Evolutionary conservation across 768 basidiomycete species (phyloP), one percentile per base, ranked within the genome.

Genomic region (Boletus tomentosulus): DNA sequence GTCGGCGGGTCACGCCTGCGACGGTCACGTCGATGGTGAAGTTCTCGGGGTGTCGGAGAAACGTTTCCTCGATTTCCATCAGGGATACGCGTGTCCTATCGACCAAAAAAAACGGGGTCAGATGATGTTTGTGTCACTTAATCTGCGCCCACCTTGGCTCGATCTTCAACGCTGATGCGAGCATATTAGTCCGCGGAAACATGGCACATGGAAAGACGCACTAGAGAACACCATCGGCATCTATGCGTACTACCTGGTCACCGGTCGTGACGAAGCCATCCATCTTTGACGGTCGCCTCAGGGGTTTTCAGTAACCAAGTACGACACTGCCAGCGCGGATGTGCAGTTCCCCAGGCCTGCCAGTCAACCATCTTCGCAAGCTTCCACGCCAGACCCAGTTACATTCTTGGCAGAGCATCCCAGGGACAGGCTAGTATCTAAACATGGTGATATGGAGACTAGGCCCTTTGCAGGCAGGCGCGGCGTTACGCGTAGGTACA

Each of bases 81-180:
- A 89, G 90, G 0, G 90, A 89, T 0, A 92, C 90, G 74, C 0
- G 83, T 89, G 62, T 92, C 90, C 84, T 89, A 25, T 22, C 19
- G 10, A n/a, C 19, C 19, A 19, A 31, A 6, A 8, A 31, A 31
- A 31, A 2, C 2, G 9, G 10, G n/a, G n/a, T 41, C 28, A 50
- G 48, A 41, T 15, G 3, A n/a, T 22, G 28, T 22, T 2, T 28
- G 9, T 4, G 41, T 12, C 16, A 16, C 6, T 16, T 1, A 19
- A 3, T 15, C 19, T 19, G 5, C 5, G 19, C 54, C 56, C 48
- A 86, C 87, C 78, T 92, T 91, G 16, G 77, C 75, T 50, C 90
- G 78, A 66, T 91, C 89, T 12, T 83, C 83, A 60, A 83, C 90
- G 67, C 86, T 88, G 52, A 46, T 7, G 56, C 28, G 22, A 19